Conservation (phyloP, 257 asterid genomes). For the Forsythia suspensa region DNA sequence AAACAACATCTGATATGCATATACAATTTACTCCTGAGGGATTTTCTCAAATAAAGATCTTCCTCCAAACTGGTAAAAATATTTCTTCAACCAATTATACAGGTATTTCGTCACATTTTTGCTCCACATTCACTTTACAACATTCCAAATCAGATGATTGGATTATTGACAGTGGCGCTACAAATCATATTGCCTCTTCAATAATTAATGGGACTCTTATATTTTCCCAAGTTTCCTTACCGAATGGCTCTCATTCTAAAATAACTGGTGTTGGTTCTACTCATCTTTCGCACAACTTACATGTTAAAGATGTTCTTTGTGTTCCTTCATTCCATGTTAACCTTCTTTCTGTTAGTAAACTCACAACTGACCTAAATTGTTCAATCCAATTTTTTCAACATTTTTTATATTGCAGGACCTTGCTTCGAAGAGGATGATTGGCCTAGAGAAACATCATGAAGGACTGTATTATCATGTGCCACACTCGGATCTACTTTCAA, state of each 20-base stretch:
- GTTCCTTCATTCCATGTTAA: not conserved
- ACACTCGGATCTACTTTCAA: too few relatives aligned
- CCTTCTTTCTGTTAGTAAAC: not conserved
- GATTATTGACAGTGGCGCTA: not conserved
- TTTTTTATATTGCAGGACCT: not conserved
- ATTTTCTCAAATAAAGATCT: not conserved
- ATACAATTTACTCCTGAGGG: not conserved
- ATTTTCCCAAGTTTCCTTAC: too few relatives aligned
- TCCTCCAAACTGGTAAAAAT: not conserved
- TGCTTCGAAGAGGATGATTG: not conserved
- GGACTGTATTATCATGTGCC: not conserved
- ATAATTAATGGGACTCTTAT: not conserved
- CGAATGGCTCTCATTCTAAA: not conserved
- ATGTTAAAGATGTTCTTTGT: not conserved
- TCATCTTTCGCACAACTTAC: not conserved
- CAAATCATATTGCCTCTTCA: not conserved
- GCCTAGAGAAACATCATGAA: not conserved
- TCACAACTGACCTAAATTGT: not conserved
- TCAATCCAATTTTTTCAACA: not conserved
- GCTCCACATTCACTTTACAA: not conserved
- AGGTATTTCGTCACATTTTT: not conserved
- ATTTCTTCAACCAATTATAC: not conserved
- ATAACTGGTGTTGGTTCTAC: not conserved
- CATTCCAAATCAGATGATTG: not conserved
- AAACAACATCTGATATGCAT: not conserved